Conservation (phyloP, 225 moss, liverwort and hornwort species). For the Neckera pumila region DNA sequence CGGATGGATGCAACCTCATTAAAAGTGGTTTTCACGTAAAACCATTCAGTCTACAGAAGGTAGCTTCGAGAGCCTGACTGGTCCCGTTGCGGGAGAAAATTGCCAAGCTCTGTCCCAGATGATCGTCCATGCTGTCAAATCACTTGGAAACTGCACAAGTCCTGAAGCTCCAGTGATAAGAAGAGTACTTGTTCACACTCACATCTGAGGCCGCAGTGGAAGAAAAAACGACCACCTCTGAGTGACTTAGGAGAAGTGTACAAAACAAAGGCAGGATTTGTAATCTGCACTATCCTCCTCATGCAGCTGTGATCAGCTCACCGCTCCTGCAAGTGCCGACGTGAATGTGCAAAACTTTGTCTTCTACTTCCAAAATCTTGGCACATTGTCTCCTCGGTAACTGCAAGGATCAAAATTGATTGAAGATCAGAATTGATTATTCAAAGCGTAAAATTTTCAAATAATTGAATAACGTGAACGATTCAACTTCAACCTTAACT, state of each 20-base stretch:
- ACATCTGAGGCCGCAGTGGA: constrained; percentile 35
- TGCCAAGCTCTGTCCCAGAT: background rate
- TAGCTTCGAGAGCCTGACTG: background rate
- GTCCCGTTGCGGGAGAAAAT: background rate
- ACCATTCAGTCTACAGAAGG: background rate
- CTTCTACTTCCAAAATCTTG: constrained; percentile 39
- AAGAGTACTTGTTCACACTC: background rate
- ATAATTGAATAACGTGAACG: background rate
- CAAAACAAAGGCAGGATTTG: background rate
- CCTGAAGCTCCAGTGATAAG: background rate
- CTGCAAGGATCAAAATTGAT: constrained; percentile 10
- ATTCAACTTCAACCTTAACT: too few species aligned
- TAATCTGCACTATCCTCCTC: background rate
- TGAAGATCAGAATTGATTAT: background rate
- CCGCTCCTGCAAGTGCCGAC: constrained; percentile 64
- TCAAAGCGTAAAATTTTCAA: background rate
- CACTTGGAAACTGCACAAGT: background rate
- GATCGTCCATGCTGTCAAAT: background rate
- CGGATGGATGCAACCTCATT: background rate
- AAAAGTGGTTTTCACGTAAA: background rate
- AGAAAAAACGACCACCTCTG: background rate
- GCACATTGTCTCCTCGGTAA: constrained; percentile 90
- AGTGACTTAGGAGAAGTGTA: background rate
- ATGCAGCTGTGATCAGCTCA: constrained; percentile 37
- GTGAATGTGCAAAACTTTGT: constrained; percentile 50